Base-by-base conservation (phyloP, 2,329 filamentous ascomycete species). In the Clonostachys rosea region DNA sequence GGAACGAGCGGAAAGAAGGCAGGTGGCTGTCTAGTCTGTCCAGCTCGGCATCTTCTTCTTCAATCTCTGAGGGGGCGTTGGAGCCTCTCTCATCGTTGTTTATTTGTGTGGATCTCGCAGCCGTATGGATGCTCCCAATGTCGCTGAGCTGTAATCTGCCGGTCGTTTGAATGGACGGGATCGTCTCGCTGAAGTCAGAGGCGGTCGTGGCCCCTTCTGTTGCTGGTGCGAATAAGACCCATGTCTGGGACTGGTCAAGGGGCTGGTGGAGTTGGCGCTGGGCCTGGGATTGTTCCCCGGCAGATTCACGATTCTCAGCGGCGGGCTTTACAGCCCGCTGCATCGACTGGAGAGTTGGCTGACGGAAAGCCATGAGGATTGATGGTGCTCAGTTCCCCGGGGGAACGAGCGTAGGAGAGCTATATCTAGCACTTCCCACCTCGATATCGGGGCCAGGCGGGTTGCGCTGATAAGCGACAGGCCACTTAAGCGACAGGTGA, bases 11-110 rank as follows among this genome's bases (percentile, higher is more conserved):
- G 61, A 96, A 96, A 40, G 91, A 91, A 53, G 91, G 87, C 2
- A 97, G 75, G 46, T 95, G 91, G 60, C 92, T 91, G 63, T 97
- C 92, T 39, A 97, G 76, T 61, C 91, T 96, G 64, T 99, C 94
- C 41, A 97, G 75, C 63, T 97, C 92, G 24, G 78, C 83, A 51
- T 89, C 86, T 33, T 89, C 87, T 30, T 85, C 82, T 18, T 47
- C 66, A 16, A 67, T 66, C 35, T 62, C 54, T 17, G 49, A 34
- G 16, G 68, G 59, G 44, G 67, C 64, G 12, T 62, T 60, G 10
- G 70, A 68, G 40, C 65, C 64, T 24, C 59, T 64, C 24, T 69
- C 69, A 43, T 74, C 71, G 40, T 70, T 69, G 47, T 77, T 72
- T 16, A 43, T 12, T 33, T 66, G 68, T 42, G 73, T 74, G 24